Percentiles rank a stretch among this genome's conserved stretches.
Evolutionary conservation across 2,329 filamentous ascomycete genomes (phyloP).

Genomic region (Venturia oleaginea): DNA sequence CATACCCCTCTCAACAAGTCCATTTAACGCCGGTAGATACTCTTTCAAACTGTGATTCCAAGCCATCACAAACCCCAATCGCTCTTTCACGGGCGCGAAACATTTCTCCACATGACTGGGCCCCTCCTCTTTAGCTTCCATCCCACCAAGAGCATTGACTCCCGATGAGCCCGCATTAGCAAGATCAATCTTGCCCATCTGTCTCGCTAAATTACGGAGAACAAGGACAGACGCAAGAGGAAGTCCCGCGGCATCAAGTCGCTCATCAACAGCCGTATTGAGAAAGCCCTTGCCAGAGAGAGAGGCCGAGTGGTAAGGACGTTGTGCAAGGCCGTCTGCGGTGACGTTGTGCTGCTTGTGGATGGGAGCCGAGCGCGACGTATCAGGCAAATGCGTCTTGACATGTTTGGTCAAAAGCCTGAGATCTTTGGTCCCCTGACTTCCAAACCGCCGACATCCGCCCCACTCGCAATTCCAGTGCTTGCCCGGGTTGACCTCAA

Average conservation of each 20-base stretch:
- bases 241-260: conserved; percentile 59
- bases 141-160: conserved; percentile 8
- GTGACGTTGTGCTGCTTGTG: conserved; percentile 9
- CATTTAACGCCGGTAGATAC: conserved; percentile 11
- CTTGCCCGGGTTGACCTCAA: conserved; percentile 23
- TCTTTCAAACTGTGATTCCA: conserved; percentile 13
- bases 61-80: conserved; percentile 12
- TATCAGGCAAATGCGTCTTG: conserved; percentile 56
- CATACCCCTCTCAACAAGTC: conserved; percentile 10
- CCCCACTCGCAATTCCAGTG: conserved; percentile 57
- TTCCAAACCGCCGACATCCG: conserved; percentile 50
- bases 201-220: conserved; percentile 63
- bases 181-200: conserved; percentile 30
- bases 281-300: conserved; percentile 24
- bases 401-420: conserved; percentile 53
- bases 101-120: conserved; percentile 12
- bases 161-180: background rate
- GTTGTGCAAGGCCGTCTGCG: conserved; percentile 17
- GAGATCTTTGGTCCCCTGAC: conserved; percentile 26
- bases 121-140: background rate
- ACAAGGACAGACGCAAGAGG: conserved; percentile 71
- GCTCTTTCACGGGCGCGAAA: conserved; percentile 12
- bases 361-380: conserved; percentile 14
- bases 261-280: conserved; percentile 41
- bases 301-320: conserved; percentile 16